Conservation (phyloP, 2,329 filamentous ascomycete species). For the Davidsoniella neocaledoniae region DNA sequence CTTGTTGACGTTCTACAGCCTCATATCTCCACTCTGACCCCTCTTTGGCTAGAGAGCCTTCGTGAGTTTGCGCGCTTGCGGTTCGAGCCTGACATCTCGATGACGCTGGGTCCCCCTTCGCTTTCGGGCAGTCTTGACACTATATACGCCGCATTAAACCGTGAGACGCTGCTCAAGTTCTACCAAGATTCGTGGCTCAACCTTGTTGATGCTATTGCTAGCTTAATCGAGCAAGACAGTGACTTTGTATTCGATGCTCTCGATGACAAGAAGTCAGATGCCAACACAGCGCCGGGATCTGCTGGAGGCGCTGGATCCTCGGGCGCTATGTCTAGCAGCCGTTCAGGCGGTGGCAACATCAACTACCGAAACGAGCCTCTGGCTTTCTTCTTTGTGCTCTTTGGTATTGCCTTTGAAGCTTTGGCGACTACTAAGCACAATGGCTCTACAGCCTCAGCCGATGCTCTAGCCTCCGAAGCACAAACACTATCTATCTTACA, state of each 20-base stretch:
- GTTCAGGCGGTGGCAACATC: constrained; percentile 45
- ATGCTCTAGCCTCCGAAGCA: constrained; percentile 49
- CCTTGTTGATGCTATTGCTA: constrained; percentile 91
- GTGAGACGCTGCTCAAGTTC: constrained; percentile 83
- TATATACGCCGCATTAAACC: constrained; percentile 85
- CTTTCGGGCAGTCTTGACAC: constrained; percentile 77
- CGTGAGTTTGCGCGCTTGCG: constrained; percentile 83
- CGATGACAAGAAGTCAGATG: constrained; percentile 57
- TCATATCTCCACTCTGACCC: constrained; percentile 76
- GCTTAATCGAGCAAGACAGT: constrained; percentile 91
- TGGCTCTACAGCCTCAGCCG: constrained; percentile 28
- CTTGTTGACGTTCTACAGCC: constrained; percentile 76
- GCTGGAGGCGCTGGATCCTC: not conserved
- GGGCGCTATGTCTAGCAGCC: not conserved
- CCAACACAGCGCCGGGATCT: constrained; percentile 26
- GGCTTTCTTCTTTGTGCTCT: constrained; percentile 96
- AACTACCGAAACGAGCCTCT: constrained; percentile 97
- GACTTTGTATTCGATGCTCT: constrained; percentile 94
- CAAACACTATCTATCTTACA: constrained; percentile 79
- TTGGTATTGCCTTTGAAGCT: constrained; percentile 91
- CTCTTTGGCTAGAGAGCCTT: constrained; percentile 82
- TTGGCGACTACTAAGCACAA: constrained; percentile 49
- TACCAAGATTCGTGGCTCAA: constrained; percentile 97
- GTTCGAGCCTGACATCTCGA: constrained; percentile 95
- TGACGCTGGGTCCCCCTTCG: constrained; percentile 65